Evolutionary conservation across 2,329 filamentous ascomycete species (phyloP), one percentile per base, ranked within the genome.

Genomic region (Trichoderma gracile): DNA sequence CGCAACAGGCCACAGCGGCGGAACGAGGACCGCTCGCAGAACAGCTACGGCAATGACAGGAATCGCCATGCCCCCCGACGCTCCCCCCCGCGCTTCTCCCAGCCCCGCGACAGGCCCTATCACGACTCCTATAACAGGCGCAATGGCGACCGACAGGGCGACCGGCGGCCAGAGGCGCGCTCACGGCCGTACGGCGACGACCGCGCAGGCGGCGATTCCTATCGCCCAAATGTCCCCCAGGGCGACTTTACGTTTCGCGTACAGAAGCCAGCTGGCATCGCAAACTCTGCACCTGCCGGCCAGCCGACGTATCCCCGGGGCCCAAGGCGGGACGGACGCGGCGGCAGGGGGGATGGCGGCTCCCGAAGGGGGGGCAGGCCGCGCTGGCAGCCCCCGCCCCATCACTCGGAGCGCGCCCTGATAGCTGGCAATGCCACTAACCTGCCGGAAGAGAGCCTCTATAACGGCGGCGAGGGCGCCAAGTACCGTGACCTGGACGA

Each of bases 231-330:
- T 33, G 70, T 73, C 15, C 79, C 78, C 1, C 78, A 77, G 55
- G 73, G 83, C 43, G 83, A 86, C 57, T 87, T 87, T 70, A 83
- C 81, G 0, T 87, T 87, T 65, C 81, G 82, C 7, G 74, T 81
- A 47, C 79, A 84, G 12, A 82, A 82, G 57, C 84, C 84, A 3
- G 68, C 79, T 0, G 83, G 83, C 5, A 75, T 86, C 17, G 73
- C 76, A 19, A 76, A 81, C 10, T 69, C 73, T 1, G 68, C 71
- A 19, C 65, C 67, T 5, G 43, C 40, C 10, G 67, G 69, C 43
- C 65, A 67, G 15, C 69, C 68, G 53, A 65, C 66, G 1, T 66
- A 70, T 19, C 67, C 68, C 15, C 67, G 72, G 42, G 53, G 23
- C 15, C 53, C 55, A 5, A 68, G 72, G 43, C 66, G 71, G 59